Conservation (phyloP, 2,329 filamentous ascomycete genomes). For the Nemania bipapillata region DNA sequence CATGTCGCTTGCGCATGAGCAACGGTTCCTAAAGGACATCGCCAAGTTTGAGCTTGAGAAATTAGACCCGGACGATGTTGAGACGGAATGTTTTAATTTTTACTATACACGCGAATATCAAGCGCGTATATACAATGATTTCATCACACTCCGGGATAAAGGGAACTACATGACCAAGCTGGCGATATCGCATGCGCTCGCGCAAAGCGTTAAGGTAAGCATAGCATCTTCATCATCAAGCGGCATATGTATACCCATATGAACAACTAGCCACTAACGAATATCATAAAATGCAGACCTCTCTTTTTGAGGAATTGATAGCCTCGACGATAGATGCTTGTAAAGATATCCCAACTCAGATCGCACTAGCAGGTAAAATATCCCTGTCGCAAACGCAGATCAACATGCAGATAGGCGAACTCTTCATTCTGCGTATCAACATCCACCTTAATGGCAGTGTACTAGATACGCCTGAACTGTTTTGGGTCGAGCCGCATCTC, state of each 20-base stretch:
- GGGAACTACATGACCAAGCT: conserved; percentile 98
- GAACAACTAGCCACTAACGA: conserved; percentile 16
- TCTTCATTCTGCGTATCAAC: conserved; percentile 97
- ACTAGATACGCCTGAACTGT: conserved; percentile 94
- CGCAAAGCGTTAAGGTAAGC: conserved; percentile 88
- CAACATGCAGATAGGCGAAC: conserved; percentile 99
- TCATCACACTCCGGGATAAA: conserved; percentile 93
- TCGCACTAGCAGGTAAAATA: conserved; percentile 91
- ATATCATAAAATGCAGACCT: conserved; percentile 69
- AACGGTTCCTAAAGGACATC: conserved; percentile 90
- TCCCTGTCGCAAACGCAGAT: conserved; percentile 87
- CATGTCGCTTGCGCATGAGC: conserved; percentile 90
- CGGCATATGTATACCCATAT: not conserved
- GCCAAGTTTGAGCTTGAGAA: conserved; percentile 94
- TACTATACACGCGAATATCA: conserved; percentile 99
- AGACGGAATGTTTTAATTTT: conserved; percentile 97
- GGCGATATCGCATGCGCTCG: conserved; percentile 92
- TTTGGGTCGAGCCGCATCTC: conserved; percentile 97
- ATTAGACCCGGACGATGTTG: conserved; percentile 85
- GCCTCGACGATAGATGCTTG: conserved; percentile 92
- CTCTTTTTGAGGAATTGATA: conserved; percentile 93
- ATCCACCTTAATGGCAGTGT: conserved; percentile 98
- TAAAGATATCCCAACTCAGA: conserved; percentile 91
- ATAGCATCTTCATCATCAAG: not conserved
- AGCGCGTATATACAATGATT: conserved; percentile 98